Percentiles rank a stretch among this genome's conserved stretches.
These are phyloP conservation scores for Paramecium tetraurelia DNA, from an alignment of 73 alveolate species.

Conservation along the genomic window DNA sequence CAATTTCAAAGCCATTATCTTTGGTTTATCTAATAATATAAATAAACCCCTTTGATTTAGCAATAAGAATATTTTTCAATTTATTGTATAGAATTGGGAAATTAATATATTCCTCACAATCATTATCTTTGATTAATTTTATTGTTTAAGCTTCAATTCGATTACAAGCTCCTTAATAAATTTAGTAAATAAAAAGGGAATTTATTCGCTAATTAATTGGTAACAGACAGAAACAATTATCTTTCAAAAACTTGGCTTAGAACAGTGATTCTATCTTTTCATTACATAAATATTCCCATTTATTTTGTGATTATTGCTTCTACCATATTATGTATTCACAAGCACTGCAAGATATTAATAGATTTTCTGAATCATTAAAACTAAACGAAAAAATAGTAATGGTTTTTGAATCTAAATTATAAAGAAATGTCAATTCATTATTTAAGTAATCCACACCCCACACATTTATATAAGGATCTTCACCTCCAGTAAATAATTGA, in stretches of 20 bases:
- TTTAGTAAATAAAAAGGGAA: neutral
- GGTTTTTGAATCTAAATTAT: neutral
- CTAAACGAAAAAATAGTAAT: neutral
- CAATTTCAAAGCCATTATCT: neutral
- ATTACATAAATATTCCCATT: neutral
- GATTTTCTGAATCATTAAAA: neutral
- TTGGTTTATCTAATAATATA: neutral
- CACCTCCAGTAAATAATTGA: neutral
- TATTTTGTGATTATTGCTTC: neutral
- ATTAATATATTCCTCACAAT: neutral
- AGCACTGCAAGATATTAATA: neutral
- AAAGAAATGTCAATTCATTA: neutral
- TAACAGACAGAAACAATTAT: neutral
- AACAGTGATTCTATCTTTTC: neutral
- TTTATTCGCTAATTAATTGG: neutral
- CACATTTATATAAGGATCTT: neutral
- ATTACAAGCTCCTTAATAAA: neutral
- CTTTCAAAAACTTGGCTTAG: neutral
- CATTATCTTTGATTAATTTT: neutral
- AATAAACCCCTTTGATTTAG: neutral
- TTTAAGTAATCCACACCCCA: neutral
- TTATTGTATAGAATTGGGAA: neutral
- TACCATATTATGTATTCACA: neutral
- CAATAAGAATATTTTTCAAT: neutral
- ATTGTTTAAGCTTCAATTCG: neutral